phyloP scores from a whole-genome alignment of 2,329 filamentous ascomycete genomes.

The Microcera coccophila region DNA sequence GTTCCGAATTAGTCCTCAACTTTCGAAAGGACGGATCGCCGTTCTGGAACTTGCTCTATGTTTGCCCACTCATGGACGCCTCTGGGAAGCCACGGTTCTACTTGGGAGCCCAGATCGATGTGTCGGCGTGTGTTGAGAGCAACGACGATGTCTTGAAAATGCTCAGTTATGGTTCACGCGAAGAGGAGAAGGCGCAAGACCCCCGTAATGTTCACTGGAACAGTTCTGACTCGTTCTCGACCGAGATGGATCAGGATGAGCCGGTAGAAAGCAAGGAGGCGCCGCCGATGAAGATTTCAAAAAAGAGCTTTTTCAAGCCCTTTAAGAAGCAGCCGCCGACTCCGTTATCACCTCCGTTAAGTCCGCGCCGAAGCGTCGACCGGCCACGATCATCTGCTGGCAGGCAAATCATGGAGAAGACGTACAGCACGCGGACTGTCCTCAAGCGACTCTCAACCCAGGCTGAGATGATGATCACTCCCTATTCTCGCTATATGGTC shows the following conservation, averaged over 20 bases:
- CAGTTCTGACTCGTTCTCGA: conserved; percentile 10
- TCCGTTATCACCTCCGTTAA: conserved; percentile 23
- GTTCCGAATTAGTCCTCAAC: conserved; percentile 49
- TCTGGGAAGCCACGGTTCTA: conserved; percentile 48
- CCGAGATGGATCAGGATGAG: conserved; percentile 26
- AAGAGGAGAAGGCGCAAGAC: conserved; percentile 17
- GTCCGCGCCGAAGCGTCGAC: conserved; percentile 24
- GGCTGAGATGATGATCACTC: conserved; percentile 20
- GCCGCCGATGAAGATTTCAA: conserved; percentile 21
- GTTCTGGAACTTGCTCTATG: conserved; percentile 56
- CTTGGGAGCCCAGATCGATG: conserved; percentile 55
- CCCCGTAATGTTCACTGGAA: conserved; percentile 12
- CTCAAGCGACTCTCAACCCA: conserved; percentile 20
- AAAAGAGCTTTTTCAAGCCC: conserved; percentile 33
- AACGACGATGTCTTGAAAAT: conserved; percentile 49
- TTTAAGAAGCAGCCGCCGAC: conserved; percentile 27
- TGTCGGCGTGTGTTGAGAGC: conserved; percentile 50
- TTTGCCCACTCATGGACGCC: conserved; percentile 48
- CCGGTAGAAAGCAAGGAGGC: conserved; percentile 20
- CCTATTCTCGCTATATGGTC: conserved; percentile 32
- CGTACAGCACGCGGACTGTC: conserved; percentile 25
- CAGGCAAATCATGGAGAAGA: conserved; percentile 17
- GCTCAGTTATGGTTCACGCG: conserved; percentile 36
- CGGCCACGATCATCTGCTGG: conserved; percentile 24
- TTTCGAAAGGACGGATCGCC: conserved; percentile 48